These are phyloP conservation scores for Eucalyptus camaldulensis DNA, from an alignment of 345 rosid species.

Conservation along the genomic window DNA sequence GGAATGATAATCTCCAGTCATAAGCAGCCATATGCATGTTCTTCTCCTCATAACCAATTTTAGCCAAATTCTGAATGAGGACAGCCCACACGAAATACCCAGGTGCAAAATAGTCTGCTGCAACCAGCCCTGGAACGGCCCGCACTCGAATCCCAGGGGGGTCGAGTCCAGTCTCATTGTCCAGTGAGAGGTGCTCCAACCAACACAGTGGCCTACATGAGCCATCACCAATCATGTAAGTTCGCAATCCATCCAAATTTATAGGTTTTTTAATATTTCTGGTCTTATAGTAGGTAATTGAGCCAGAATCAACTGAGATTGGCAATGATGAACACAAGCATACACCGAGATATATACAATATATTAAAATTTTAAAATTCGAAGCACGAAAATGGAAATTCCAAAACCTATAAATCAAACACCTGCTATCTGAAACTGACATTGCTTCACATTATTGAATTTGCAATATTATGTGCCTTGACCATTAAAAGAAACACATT, in stretches of 20 bases:
- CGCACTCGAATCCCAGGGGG: slow-evolving; percentile 59
- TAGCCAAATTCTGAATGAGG: slow-evolving; percentile 63
- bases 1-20: slow-evolving; percentile 64
- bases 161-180: slow-evolving; percentile 70
- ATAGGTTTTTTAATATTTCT: not conserved
- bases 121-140: slow-evolving; percentile 46
- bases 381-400: not conserved
- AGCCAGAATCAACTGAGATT: not conserved
- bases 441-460: not conserved
- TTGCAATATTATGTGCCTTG: not conserved
- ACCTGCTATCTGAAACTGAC: not conserved
- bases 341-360: not conserved
- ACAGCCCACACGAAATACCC: slow-evolving; percentile 69
- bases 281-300: not conserved
- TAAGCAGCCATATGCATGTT: slow-evolving; percentile 59
- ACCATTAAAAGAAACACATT: not conserved
- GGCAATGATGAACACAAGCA: not conserved
- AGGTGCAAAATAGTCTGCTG: slow-evolving; percentile 47
- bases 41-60: slow-evolving; percentile 72
- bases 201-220: slow-evolving; percentile 50
- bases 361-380: not conserved
- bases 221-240: not conserved
- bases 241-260: not conserved
- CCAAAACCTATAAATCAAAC: not conserved
- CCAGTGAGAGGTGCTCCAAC: slow-evolving; percentile 64